Percentiles rank a stretch among this genome's conserved stretches.
Conservation (phyloP, 495 filamentous ascomycete genomes). For the Paragyromitra xinjiangensis region DNA sequence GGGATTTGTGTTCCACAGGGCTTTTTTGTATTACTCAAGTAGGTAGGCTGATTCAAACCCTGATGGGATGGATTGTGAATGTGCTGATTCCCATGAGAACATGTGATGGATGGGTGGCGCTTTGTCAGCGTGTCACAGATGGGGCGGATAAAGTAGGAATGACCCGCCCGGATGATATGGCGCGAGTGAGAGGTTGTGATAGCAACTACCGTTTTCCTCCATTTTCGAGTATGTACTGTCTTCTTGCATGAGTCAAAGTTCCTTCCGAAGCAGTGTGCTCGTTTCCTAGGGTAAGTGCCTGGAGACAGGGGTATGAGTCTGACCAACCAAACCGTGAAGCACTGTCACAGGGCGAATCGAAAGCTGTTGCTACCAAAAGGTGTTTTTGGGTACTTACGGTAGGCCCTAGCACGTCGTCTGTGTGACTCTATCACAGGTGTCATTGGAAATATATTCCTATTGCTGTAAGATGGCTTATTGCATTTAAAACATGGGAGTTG, state of each 20-base stretch:
- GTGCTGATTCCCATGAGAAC: too few species aligned
- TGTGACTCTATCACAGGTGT: neutral
- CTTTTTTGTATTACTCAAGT: neutral
- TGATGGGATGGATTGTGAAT: neutral
- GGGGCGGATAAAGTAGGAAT: too few species aligned
- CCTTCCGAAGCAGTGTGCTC: neutral
- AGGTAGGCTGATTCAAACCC: neutral
- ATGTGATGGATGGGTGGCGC: neutral
- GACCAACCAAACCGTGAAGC: too few species aligned
- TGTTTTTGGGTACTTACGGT: too few species aligned
- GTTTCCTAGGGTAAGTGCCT: too few species aligned
- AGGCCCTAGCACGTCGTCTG: too few species aligned
- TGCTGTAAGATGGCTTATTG: too few species aligned
- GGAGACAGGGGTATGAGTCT: too few species aligned
- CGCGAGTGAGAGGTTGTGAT: slow-evolving; percentile 10
- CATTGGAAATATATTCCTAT: neutral
- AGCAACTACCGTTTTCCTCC: neutral
- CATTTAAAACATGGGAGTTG: neutral
- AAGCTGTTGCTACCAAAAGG: too few species aligned
- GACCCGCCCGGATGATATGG: too few species aligned
- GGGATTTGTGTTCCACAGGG: neutral
- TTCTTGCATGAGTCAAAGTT: neutral
- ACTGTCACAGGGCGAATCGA: too few species aligned
- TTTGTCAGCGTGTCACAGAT: neutral
- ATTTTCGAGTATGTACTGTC: neutral